These are phyloP conservation scores for Yamadazyma nakazawae DNA, from an alignment of 805 yeast species.

Conservation along the genomic window DNA sequence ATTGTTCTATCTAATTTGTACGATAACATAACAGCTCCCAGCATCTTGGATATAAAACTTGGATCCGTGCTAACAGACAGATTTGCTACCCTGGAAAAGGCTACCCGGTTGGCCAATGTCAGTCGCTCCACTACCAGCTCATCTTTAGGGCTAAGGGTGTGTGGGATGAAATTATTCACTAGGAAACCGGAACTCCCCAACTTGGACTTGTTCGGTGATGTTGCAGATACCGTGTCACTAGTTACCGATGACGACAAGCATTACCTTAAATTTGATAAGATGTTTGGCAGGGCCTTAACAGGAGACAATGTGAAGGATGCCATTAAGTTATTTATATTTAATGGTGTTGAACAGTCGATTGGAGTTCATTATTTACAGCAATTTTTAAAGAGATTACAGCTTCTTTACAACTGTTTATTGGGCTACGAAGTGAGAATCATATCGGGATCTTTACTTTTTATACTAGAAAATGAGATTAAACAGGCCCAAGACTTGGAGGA, in stretches of 20 bases:
- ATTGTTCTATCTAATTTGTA: constrained; percentile 72
- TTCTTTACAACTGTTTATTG: constrained; percentile 62
- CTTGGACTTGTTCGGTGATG: constrained; percentile 4
- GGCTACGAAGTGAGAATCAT: constrained; percentile 61
- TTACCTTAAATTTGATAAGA: constrained; percentile 57
- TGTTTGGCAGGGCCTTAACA: constrained; percentile 64
- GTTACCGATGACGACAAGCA: constrained; percentile 24
- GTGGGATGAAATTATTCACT: constrained; percentile 73
- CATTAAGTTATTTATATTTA: constrained; percentile 44
- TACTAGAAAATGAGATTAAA: constrained; percentile 56
- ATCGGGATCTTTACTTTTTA: constrained; percentile 70
- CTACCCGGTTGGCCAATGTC: constrained; percentile 57
- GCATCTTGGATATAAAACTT: constrained; percentile 78
- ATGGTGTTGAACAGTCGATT: constrained; percentile 5
- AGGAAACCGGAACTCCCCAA: background rate
- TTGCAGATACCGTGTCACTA: background rate
- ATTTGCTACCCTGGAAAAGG: constrained; percentile 54
- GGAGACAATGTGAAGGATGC: constrained; percentile 42
- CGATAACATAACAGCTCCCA: constrained; percentile 60
- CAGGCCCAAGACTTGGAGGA: constrained; percentile 20
- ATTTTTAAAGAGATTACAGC: constrained; percentile 57
- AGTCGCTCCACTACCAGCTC: constrained; percentile 79
- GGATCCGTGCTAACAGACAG: constrained; percentile 73
- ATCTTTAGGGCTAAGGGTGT: constrained; percentile 66
- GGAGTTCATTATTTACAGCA: constrained; percentile 18